Conservation (phyloP, 2,329 filamentous ascomycete species). For the Aspergillus viridinutans region DNA sequence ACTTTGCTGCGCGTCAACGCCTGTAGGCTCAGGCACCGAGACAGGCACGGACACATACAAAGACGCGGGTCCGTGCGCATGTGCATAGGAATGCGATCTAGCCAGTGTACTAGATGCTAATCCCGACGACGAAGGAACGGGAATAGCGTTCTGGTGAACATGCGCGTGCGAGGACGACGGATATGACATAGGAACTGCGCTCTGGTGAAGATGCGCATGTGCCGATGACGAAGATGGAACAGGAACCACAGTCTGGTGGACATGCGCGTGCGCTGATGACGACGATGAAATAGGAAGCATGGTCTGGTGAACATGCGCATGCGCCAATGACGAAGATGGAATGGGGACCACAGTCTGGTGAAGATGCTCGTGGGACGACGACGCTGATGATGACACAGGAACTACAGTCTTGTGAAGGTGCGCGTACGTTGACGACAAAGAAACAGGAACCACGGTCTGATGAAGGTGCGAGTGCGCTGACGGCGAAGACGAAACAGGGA, state of each 20-base stretch:
- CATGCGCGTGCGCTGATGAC: too few relatives aligned
- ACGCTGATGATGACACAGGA: too few relatives aligned
- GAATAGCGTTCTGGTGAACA: neutral
- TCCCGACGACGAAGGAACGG: neutral
- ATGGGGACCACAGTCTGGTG: neutral
- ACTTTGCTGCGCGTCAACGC: neutral
- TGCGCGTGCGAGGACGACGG: neutral
- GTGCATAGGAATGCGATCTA: too few relatives aligned
- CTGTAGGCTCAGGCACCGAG: neutral
- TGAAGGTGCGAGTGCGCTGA: neutral
- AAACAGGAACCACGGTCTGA: neutral
- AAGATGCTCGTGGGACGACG: too few relatives aligned
- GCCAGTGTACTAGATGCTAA: neutral
- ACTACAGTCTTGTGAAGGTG: too few relatives aligned
- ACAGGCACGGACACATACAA: neutral
- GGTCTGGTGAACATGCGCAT: too few relatives aligned
- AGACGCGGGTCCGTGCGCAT: neutral
- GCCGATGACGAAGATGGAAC: too few relatives aligned
- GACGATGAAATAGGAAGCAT: too few relatives aligned
- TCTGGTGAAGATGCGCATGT: too few relatives aligned
- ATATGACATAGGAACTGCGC: too few relatives aligned
- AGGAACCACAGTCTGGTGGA: too few relatives aligned
- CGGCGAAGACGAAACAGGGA: neutral
- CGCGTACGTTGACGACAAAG: neutral
- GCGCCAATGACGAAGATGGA: neutral